Conservation (phyloP, 345 rosid species). For the Rhodamnia argentea region DNA sequence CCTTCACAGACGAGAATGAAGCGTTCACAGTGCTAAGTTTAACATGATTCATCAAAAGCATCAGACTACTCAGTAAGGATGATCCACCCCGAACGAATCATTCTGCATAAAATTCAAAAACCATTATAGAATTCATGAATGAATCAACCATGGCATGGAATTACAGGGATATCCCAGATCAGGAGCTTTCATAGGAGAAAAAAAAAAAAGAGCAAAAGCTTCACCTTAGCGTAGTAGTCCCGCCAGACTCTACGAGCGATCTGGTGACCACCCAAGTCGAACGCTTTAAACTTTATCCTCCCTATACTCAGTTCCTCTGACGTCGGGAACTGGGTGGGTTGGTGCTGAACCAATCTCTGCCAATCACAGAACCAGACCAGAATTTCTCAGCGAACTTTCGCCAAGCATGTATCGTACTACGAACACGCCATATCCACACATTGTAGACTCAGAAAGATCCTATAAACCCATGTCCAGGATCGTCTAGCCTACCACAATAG, state of each 20-base stretch:
- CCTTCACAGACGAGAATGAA: not conserved
- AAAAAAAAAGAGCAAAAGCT: not conserved
- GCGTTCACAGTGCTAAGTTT: not conserved
- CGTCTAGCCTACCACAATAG: not conserved
- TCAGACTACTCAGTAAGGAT: not conserved
- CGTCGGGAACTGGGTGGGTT: conserved; percentile 35
- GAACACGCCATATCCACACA: not conserved
- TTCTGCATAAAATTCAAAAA: not conserved
- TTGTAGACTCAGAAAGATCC: not conserved
- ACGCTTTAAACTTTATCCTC: conserved; percentile 39
- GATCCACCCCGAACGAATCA: not conserved
- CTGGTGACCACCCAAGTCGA: conserved; percentile 41
- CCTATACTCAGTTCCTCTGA: conserved; percentile 42
- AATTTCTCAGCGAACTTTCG: not conserved
- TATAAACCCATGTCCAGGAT: not conserved
- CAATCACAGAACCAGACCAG: not conserved
- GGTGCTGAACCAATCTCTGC: conserved; percentile 41
- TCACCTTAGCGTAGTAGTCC: conserved; percentile 37
- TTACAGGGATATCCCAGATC: not conserved
- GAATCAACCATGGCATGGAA: not conserved
- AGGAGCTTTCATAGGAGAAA: not conserved
- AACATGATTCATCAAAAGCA: not conserved
- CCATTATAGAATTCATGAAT: not conserved
- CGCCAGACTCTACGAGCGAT: conserved; percentile 46
- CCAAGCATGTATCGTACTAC: not conserved